A percentile compares a stretch with the other conserved stretches of the same genome.
Evolutionary conservation across 139 green algal genomes (phyloP).

Genomic region (Coelastrella sp.): DNA sequence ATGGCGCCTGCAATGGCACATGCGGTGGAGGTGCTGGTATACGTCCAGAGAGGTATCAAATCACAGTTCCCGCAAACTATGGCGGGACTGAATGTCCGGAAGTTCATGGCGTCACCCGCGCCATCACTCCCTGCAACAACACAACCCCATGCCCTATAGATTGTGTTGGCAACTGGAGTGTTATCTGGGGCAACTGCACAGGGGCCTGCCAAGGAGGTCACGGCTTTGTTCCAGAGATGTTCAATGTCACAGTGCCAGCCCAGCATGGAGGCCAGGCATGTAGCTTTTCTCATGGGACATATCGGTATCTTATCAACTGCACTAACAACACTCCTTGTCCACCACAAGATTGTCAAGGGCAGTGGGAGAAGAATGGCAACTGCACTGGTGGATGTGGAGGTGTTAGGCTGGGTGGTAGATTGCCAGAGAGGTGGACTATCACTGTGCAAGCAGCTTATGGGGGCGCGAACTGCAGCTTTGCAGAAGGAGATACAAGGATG

Average conservation of each 20-base stretch:
- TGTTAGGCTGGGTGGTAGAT: not conserved
- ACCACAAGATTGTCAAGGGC: not conserved
- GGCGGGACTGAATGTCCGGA: constrained; percentile 15
- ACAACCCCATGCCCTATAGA: constrained; percentile 10
- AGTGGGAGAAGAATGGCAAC: not conserved
- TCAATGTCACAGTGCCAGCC: not conserved
- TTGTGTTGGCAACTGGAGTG: not conserved
- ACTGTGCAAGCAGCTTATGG: not conserved
- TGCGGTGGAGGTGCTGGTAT: not conserved
- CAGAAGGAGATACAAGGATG: not conserved
- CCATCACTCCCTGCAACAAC: constrained; percentile 25
- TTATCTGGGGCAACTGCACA: not conserved
- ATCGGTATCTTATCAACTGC: not conserved
- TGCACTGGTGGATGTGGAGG: constrained; percentile 4
- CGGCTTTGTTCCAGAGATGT: not conserved
- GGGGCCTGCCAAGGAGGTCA: not conserved
- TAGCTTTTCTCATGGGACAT: not conserved
- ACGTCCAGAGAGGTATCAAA: not conserved
- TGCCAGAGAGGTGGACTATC: not conserved
- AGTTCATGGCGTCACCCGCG: not conserved
- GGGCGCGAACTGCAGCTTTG: not conserved
- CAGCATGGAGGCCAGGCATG: not conserved
- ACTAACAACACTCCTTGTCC: not conserved
- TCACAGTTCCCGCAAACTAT: not conserved
- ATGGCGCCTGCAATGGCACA: not conserved